Evolutionary conservation across 2,329 filamentous ascomycete genomes (phyloP).

Genomic region (Ophiostoma sp.): DNA sequence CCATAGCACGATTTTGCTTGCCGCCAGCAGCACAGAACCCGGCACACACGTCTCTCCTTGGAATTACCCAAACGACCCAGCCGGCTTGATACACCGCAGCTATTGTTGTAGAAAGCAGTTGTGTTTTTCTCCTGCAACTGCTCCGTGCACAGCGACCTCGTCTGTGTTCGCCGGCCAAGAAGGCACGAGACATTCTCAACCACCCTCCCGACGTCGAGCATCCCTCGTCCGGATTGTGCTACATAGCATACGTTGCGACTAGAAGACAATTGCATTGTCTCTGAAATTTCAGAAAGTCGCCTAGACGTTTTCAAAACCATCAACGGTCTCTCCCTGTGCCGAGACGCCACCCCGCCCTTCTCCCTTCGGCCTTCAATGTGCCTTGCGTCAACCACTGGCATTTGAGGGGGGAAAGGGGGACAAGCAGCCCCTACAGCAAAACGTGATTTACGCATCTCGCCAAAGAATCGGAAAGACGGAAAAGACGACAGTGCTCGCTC

Average conservation of each 20-base stretch:
- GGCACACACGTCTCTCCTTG: neutral
- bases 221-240: neutral
- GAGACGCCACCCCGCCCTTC: constrained; percentile 11
- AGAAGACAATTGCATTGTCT: too few species aligned
- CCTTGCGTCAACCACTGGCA: constrained; percentile 17
- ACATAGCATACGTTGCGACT: neutral
- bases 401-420: constrained; percentile 22
- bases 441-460: neutral
- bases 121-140: neutral
- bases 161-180: neutral
- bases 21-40: neutral
- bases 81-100: neutral
- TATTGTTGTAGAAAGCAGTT: neutral
- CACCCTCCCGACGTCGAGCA: neutral
- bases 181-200: neutral
- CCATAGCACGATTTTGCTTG: constrained; percentile 11
- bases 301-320: neutral
- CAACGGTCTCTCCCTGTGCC: constrained; percentile 6
- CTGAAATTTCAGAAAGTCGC: neutral
- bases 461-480: neutral
- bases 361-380: constrained; percentile 21
- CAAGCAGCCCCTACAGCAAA: neutral
- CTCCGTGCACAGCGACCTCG: neutral
- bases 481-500: neutral
- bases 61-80: neutral